phyloP scores from a whole-genome alignment of 2,329 filamentous ascomycete genomes.

The Hymenoscyphus occultus region DNA sequence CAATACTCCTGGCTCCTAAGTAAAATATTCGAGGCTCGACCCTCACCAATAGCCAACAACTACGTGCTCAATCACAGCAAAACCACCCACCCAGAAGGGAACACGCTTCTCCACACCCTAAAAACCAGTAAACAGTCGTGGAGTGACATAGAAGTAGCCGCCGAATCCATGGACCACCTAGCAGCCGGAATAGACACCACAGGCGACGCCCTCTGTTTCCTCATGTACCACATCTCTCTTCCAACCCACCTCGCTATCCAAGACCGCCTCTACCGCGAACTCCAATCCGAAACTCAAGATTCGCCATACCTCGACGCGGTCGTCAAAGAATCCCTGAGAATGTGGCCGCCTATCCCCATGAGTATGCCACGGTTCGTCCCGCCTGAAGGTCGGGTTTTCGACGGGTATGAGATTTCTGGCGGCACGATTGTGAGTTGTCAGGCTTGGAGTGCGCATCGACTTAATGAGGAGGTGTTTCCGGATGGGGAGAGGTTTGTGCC shows the following conservation, averaged over 20 bases:
- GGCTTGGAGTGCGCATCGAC: constrained; percentile 57
- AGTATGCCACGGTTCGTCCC: constrained; percentile 61
- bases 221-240: constrained; percentile 69
- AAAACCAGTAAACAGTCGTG: constrained; percentile 49
- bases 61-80: constrained; percentile 54
- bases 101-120: constrained; percentile 59
- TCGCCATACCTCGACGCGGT: constrained; percentile 61
- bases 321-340: constrained; percentile 59
- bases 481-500: constrained; percentile 76
- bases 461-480: constrained; percentile 67
- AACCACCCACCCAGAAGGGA: constrained; percentile 46
- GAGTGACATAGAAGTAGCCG: constrained; percentile 54
- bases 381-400: constrained; percentile 50
- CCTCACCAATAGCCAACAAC: constrained; percentile 51
- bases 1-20: constrained; percentile 96
- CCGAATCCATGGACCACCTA: constrained; percentile 69
- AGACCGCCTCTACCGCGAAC: constrained; percentile 50
- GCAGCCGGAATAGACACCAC: constrained; percentile 71
- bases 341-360: constrained; percentile 65
- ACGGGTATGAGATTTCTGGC: constrained; percentile 52
- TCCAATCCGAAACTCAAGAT: constrained; percentile 47
- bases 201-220: constrained; percentile 65
- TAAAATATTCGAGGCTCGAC: constrained; percentile 68
- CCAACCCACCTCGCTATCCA: constrained; percentile 53
- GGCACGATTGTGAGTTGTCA: constrained; percentile 59